Percentiles rank a stretch among this genome's conserved stretches.
phyloP scores from a whole-genome alignment of 2,329 filamentous ascomycete species.

The Clarireedia monteithiana region DNA sequence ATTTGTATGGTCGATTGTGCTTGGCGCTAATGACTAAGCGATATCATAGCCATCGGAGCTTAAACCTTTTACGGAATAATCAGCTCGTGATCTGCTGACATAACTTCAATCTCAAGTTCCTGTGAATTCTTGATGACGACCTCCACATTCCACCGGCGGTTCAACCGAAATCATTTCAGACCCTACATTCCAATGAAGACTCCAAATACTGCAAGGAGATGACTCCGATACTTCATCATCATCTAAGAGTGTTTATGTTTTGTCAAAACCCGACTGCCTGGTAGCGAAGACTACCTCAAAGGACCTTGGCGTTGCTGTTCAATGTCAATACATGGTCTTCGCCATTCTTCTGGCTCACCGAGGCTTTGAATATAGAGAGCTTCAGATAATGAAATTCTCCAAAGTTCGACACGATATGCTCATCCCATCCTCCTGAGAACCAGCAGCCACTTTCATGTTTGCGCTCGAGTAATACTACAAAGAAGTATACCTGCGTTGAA shows the following conservation, averaged over 20 bases:
- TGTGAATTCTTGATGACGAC: neutral
- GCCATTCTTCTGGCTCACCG: too few species aligned
- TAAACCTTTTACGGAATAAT: neutral
- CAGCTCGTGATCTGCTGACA: fast-evolving
- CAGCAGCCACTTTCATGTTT: too few species aligned
- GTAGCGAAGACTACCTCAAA: neutral
- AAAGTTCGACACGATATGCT: too few species aligned
- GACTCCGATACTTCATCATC: neutral
- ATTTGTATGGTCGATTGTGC: neutral
- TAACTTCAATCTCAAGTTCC: neutral
- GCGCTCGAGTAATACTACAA: too few species aligned
- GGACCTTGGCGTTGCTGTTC: neutral
- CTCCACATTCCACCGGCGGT: neutral
- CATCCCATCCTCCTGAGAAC: too few species aligned
- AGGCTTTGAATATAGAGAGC: neutral
- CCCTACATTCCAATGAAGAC: neutral
- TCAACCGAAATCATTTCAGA: neutral
- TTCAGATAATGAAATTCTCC: too few species aligned
- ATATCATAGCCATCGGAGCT: neutral
- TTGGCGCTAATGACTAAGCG: constrained; percentile 6
- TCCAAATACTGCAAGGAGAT: too few species aligned
- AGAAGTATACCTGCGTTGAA: too few species aligned
- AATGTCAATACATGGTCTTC: neutral
- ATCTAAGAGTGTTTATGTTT: neutral
- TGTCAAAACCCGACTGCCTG: neutral